Percentiles rank a stretch among this genome's conserved stretches.
Evolutionary conservation across 1,284 basidiomycete species (phyloP).

Genomic region (Trichosporon ovoides): DNA sequence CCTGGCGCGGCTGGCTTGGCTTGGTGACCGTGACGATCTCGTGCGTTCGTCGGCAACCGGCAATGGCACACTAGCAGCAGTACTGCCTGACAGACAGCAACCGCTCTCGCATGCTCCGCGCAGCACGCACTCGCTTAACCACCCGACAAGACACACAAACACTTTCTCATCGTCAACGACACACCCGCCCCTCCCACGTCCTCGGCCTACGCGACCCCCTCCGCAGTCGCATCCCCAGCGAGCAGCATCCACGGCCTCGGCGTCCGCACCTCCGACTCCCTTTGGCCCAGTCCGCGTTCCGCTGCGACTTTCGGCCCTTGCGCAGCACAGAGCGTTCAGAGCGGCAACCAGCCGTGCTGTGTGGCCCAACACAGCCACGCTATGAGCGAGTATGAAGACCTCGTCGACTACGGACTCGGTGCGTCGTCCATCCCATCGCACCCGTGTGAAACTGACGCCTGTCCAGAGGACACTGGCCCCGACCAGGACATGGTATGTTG

Average conservation of each 20-base stretch:
- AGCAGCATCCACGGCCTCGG: neutral
- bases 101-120: no score
- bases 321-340: neutral
- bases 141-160: no score
- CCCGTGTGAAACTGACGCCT: neutral
- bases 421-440: neutral
- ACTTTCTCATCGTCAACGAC: no score
- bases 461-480: slow-evolving; percentile 13
- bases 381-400: slow-evolving; percentile 16
- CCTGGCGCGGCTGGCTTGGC: no score
- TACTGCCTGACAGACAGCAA: neutral
- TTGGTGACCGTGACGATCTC: neutral
- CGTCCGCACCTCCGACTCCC: neutral
- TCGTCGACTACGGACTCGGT: slow-evolving; percentile 16
- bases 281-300: neutral
- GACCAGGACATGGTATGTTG: slow-evolving; percentile 20
- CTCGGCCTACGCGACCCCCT: neutral
- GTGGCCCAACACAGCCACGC: slow-evolving; percentile 4
- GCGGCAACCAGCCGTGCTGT: neutral
- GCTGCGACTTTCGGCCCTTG: no score
- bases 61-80: neutral
- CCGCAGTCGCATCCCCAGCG: neutral
- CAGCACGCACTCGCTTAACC: no score
- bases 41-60: slow-evolving; percentile 3
- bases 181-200: no score